Conservation (phyloP, 2,329 filamentous ascomycete genomes). For the Xylaria polymorpha region DNA sequence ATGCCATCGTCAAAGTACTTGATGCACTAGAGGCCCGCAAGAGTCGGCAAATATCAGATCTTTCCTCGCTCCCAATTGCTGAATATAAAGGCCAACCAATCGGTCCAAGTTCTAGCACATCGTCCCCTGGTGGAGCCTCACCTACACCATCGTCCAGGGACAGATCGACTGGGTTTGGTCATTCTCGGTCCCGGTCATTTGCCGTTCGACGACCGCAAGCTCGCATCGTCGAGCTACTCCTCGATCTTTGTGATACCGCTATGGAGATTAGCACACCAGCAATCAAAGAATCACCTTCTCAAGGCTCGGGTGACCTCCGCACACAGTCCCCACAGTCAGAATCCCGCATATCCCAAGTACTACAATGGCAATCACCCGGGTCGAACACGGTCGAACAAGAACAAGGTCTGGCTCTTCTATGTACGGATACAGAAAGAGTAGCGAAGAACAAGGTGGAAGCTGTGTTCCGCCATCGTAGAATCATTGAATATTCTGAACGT, state of each 20-base stretch:
- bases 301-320: constrained; percentile 79
- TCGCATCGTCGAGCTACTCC: constrained; percentile 91
- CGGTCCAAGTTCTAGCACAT: constrained; percentile 76
- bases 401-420: constrained; percentile 87
- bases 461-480: constrained; percentile 88
- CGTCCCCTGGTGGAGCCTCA: constrained; percentile 77
- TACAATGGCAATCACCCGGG: constrained; percentile 96
- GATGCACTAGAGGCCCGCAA: constrained; percentile 88
- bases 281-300: constrained; percentile 82
- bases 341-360: constrained; percentile 89
- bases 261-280: constrained; percentile 94
- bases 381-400: constrained; percentile 93
- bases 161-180: constrained; percentile 81
- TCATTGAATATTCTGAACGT: constrained; percentile 95
- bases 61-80: constrained; percentile 65
- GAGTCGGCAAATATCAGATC: constrained; percentile 70
- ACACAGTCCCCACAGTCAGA: constrained; percentile 97
- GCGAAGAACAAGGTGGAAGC: constrained; percentile 92
- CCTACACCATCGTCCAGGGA: constrained; percentile 77
- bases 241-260: constrained; percentile 95
- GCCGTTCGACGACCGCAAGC: constrained; percentile 89
- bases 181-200: constrained; percentile 85
- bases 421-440: constrained; percentile 86
- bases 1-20: constrained; percentile 92
- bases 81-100: constrained; percentile 93